Evolutionary conservation across 176 grass and related monocot genomes (phyloP), one percentile per base, ranked within the genome.

Genomic region (Carex cristatella): DNA sequence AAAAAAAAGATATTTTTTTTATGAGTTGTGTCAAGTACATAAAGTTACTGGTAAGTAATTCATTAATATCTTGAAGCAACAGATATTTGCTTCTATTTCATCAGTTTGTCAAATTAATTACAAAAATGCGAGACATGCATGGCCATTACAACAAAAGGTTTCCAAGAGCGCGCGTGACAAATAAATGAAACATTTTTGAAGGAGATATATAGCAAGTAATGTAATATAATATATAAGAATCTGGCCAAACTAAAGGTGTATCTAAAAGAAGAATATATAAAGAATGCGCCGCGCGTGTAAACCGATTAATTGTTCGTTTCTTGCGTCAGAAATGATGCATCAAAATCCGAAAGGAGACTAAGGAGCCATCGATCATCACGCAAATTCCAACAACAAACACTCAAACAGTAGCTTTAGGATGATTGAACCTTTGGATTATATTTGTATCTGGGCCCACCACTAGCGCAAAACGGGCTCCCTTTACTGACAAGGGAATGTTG

Each of bases 381-480:
- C 49, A 74, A 32, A 56, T 57, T 77, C 49, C 49, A 56, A 57
- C 23, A 30, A 55, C 19, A 4, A 77, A 56, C 23, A 77, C 49
- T 56, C 19, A 4, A 77, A 56, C 23, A 77, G 73, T 56, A 76
- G 46, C 73, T 77, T 78, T 78, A 32, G 48, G 74, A 78, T 78
- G 74, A 57, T 78, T 55, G 74, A 78, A 78, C 48, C 46, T 32
- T 78, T 57, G 51, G 74, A 78, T 78, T 55, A 78, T 78, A 78
- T 78, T 57, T 78, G 74, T 13, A 31, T 33, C 6, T 1, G 28
- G 74, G 5, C 74, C 74, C 74, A 78, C 51, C 74, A 76, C 48
- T 76, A 57, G 3, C 27, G 13, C 49, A 57, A 56, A 78, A 78
- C 74, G 51, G 74, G 74, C 51, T 78, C 74, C 74, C 57, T 78